Evolutionary conservation across 2,329 filamentous ascomycete species (phyloP), one percentile per base, ranked within the genome.

Genomic region (Alternaria sp.): DNA sequence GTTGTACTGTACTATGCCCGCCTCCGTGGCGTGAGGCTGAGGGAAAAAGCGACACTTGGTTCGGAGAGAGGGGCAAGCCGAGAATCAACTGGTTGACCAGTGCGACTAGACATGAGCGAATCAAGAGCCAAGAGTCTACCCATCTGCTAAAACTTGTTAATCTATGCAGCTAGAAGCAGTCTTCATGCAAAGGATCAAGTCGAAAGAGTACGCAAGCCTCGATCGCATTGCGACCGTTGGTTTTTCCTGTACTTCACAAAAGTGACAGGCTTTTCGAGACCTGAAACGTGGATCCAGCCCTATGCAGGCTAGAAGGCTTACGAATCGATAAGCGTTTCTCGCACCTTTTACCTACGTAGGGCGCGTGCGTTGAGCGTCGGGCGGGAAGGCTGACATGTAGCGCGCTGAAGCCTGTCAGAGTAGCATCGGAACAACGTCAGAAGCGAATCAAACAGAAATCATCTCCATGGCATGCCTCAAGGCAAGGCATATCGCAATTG

Each of bases 241-340:
- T 51, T 62, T 65, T 62, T 64, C 54, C 44, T 36, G 44, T 26
- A 38, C 47, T 60, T 52, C 16, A 36, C 48, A 26, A 41, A 18
- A 42, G 46, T 7, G 28, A 38, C 39, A 42, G 36, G 43, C n/a
- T 36, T 9, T 28, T 61, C 53, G 64, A 53, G 51, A 67, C 53
- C 47, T 73, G 70, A 74, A 75, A 75, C 72, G 56, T 71, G 60
- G 62, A 66, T 54, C 57, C 53, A 64, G 63, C 26, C 60, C 53
- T 51, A 63, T 41, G 28, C 38, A 62, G 62, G 60, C 64, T 55
- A 68, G 69, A 66, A 42, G 59, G 73, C 74, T 77, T 73, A 75
- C 72, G 68, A 71, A 75, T 68, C 66, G 68, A 65, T 74, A 71
- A 71, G 70, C 70, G 54, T 60, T 56, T 61, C 32, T 63, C 55